These are phyloP conservation scores for Bullera alba DNA, from an alignment of 768 basidiomycete species.

Conservation along the genomic window DNA sequence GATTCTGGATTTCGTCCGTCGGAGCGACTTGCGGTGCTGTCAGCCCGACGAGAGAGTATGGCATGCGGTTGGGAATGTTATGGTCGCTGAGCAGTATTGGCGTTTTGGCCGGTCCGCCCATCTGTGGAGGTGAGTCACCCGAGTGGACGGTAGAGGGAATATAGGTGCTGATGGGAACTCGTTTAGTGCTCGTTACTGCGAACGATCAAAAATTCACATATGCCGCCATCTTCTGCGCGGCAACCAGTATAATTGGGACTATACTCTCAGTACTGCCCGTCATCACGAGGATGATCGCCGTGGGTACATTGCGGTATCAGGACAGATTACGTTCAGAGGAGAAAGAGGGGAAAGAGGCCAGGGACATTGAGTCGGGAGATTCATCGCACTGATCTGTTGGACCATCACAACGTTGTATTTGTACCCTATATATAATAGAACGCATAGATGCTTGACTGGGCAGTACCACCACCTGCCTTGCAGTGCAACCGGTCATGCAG, in stretches of 20 bases:
- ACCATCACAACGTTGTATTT: too few relatives aligned
- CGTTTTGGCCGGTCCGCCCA: constrained; percentile 32
- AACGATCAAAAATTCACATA: constrained; percentile 16
- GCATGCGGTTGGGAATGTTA: constrained; percentile 41
- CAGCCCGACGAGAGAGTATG: constrained; percentile 38
- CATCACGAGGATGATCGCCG: too few relatives aligned
- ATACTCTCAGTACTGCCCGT: constrained; percentile 18
- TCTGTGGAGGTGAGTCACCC: constrained; percentile 34
- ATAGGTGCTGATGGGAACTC: not conserved
- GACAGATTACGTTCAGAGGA: too few relatives aligned
- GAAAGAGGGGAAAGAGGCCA: too few relatives aligned
- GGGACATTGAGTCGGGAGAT: too few relatives aligned
- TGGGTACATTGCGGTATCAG: too few relatives aligned
- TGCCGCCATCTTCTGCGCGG: constrained; percentile 28
- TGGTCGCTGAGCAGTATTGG: constrained; percentile 30
- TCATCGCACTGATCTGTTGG: too few relatives aligned
- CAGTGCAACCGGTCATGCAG: too few relatives aligned
- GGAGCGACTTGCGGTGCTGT: constrained; percentile 34
- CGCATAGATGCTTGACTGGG: too few relatives aligned
- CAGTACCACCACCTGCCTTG: too few relatives aligned
- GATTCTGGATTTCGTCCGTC: constrained; percentile 37
- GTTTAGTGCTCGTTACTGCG: constrained; percentile 9
- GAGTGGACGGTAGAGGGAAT: too few relatives aligned
- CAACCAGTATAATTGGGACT: constrained; percentile 23
- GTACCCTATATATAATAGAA: too few relatives aligned